Evolutionary conservation across 2,329 filamentous ascomycete genomes (phyloP), one percentile per base, ranked within the genome.

Genomic region (Cercospora janseana): DNA sequence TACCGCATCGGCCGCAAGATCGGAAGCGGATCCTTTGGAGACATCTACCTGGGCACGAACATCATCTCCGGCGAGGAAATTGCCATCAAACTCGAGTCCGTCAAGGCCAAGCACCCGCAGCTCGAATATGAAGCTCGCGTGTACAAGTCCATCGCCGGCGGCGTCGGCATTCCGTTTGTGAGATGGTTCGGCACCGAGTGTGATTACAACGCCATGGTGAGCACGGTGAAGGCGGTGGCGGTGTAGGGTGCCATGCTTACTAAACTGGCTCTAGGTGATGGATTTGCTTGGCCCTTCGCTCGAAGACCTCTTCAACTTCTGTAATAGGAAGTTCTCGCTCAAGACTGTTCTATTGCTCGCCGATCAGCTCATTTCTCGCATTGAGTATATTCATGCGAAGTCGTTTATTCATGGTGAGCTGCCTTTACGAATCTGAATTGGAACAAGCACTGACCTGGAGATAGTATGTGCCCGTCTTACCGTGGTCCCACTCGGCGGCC

Each of bases 1-100:
- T 98, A 98, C 83, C 90, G 93, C 66, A 97, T 98, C 73, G 93
- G 93, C 72, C 89, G 93, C 66, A 98, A 98, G 81, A 98, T 98
- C 68, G 93, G 93, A 64, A 95, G 90, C 63, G 93, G 93, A 62
- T 91, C 86, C 67, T 98, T 98, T 71, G 93, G 93, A 76, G 93
- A 97, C 66, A 97, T 98, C 70, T 98, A 97, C 75, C 84, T 97
- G 47, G 82, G 93, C 66, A 98, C 93, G 72, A 97, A 98, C 79
- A 97, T 98, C 76, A 97, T 97, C 74, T 97, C 93, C 4, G 93
- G 93, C 57, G 93, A 98, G 74, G 93, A 98, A 75, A 97, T 98
- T 65, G 93, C 93, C 70, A 98, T 98, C 79, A 98, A 98, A 79
- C 88, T 98, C 54, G 93, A 98, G 76, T 95, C 88, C 60, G 92